Conservation (phyloP, 805 yeast genomes). For the Metschnikowia dekortorum region DNA sequence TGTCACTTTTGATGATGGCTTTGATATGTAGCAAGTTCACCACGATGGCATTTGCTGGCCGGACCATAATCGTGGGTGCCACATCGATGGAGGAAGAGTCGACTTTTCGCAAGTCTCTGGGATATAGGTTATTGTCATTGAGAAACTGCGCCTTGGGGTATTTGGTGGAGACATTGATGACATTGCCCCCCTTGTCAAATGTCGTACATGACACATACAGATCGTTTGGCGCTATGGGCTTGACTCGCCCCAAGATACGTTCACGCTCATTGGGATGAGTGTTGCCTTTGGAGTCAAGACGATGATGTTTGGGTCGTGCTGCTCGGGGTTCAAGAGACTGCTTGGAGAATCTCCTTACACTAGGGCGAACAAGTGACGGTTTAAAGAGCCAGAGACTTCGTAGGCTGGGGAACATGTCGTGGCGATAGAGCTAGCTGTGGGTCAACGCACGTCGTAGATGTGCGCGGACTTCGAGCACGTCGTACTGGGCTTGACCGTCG, state of each 20-base stretch:
- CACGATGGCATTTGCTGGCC: conserved; percentile 67
- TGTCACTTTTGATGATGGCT: conserved; percentile 78
- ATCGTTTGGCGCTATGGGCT: conserved; percentile 46
- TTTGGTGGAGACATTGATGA: conserved; percentile 64
- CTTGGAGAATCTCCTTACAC: not conserved
- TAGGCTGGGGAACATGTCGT: not conserved
- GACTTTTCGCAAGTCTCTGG: conserved; percentile 82
- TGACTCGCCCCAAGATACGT: conserved; percentile 17
- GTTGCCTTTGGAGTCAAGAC: not conserved
- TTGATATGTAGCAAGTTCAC: conserved; percentile 83
- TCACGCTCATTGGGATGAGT: conserved; percentile 2
- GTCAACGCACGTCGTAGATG: not conserved
- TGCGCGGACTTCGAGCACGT: conserved; percentile 1
- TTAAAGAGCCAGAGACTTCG: not conserved
- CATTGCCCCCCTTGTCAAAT: conserved; percentile 65
- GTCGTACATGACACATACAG: conserved; percentile 73
- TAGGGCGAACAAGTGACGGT: not conserved
- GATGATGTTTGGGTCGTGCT: not conserved
- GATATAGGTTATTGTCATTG: conserved; percentile 66
- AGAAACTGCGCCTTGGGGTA: conserved; percentile 72
- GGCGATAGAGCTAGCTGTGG: not conserved
- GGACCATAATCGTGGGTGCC: conserved; percentile 82
- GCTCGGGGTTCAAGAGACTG: not conserved
- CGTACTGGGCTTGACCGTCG: not conserved
- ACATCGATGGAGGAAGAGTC: conserved; percentile 73